Evolutionary conservation across 805 yeast genomes (phyloP), one percentile per base, ranked within the genome.

Genomic region (Kodamaea hsintzibuensis): DNA sequence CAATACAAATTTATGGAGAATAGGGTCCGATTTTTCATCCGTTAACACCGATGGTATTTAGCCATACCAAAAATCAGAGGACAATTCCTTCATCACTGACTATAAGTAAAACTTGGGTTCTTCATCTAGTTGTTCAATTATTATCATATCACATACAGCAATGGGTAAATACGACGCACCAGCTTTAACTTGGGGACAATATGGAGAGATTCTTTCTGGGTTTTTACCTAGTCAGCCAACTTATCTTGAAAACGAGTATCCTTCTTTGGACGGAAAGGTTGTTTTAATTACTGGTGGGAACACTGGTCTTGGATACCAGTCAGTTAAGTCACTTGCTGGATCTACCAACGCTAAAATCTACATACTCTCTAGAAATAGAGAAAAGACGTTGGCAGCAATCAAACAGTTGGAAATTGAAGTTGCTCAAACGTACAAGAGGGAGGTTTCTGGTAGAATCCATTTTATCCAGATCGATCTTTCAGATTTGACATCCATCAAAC

Each of bases 251-350:
- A 57, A 61, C 1, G 60, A 66, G 19, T 72, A 70, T 51, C 79
- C 79, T 13, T 68, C 68, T 50, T 58, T 76, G 46, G 63, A 70
- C 2, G 74, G 69, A 6, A 73, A 70, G 57, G 66, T 64, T n/a
- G 74, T 74, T 13, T 55, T 72, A 19, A 71, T 76, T 8, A 74
- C 80, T 6, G 79, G 79, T 49, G 67, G 68, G 19, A 73, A 70
- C 47, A 60, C 76, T 7, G 80, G 80, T 45, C 65, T 76, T 48
- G 60, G 60, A 39, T 57, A 63, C 30, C 67, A 72, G 39, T 61
- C 66, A 9, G 64, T 69, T 2, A 69, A 65, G 51, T 59, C 68
- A 8, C 62, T 78, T 10, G 57, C 66, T 27, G 60, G 58, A 3
- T 22, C 58, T 61, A 73, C 66, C 50, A 71, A 68, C 43, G 65